Base-by-base conservation (phyloP, 2,329 filamentous ascomycete species). In the Ceratocystis papillata region DNA sequence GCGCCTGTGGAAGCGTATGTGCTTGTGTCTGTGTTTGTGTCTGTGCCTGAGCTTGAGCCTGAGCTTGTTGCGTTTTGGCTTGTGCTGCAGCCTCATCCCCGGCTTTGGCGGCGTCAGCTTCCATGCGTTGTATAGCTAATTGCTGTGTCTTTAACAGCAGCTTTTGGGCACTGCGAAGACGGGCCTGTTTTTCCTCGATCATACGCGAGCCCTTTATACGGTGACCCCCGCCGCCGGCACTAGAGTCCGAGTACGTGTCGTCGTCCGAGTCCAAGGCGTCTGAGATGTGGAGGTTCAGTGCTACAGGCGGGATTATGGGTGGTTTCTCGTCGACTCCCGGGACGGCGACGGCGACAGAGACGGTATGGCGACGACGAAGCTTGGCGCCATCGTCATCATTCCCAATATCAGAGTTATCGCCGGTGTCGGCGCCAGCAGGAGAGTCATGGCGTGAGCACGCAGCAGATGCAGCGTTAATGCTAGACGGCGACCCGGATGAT, bases 131-230 rank as follows among this genome's bases (percentile, higher is more conserved):
- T n/a, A 45, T 30, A 17, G 17, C 48, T n/a, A 65, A 53, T 30
- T 7, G 61, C 53, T 69, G 68, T 30, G 72, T 71, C 55, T 73
- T 71, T 37, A 71, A 70, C 48, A 79, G 72, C 63, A 80, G 70
- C 65, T 71, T 73, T 37, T 75, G 73, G 0, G 79, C 78, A 37
- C 78, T 72, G 50, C 73, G 71, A 33, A 80, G 68, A 63, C 79
- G 73, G 50, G 76, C 76, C 62, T 75, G 73, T 67, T 73, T 76
- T 59, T 76, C 73, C 60, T 70, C 71, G 59, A 77, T 69, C 1
- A 72, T 72, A 7, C 71, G 71, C 50, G 67, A 69, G 8, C 68
- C 67, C 5, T 67, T 69, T 28, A 60, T 33, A 0, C 45, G 65
- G 53, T 70, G 69, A 12, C 33, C 33, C 33, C 33, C 33, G 33